These are phyloP conservation scores for Vickermania ingenoplastis DNA, from an alignment of 208 protist genomes.

Conservation along the genomic window DNA sequence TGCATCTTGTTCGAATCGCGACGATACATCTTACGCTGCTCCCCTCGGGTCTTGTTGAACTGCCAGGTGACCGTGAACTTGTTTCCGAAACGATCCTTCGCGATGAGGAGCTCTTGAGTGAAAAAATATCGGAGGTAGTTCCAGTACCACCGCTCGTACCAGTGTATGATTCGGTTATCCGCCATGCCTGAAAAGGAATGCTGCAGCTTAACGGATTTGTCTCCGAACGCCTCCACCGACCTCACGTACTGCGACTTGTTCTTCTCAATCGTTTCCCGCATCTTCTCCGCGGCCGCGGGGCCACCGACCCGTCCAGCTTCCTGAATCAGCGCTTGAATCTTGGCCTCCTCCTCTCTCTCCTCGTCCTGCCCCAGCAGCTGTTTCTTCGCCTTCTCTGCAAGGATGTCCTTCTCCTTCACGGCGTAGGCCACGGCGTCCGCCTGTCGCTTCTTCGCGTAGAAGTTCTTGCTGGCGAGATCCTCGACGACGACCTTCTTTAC, in stretches of 20 bases:
- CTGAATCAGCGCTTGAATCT: constrained; percentile 33
- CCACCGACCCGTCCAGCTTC: constrained; percentile 47
- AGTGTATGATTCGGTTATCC: constrained; percentile 79
- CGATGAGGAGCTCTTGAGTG: constrained; percentile 82
- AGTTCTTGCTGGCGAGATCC: constrained; percentile 66
- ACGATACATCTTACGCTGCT: constrained; percentile 83
- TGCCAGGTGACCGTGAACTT: constrained; percentile 86
- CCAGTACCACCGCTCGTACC: constrained; percentile 82
- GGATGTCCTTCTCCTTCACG: constrained; percentile 66
- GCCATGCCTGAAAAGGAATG: constrained; percentile 79
- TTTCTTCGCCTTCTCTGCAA: constrained; percentile 54
- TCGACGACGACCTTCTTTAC: constrained; percentile 42
- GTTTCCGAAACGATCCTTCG: constrained; percentile 86
- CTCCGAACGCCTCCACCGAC: constrained; percentile 79
- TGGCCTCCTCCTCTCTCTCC: constrained; percentile 25
- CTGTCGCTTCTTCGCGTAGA: constrained; percentile 61
- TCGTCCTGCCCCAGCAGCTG: constrained; percentile 52
- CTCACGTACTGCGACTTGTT: constrained; percentile 53
- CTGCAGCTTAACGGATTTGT: constrained; percentile 70
- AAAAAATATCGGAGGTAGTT: constrained; percentile 86
- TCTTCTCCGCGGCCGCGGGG: constrained; percentile 33
- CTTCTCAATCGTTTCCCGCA: constrained; percentile 30
- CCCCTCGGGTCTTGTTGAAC: constrained; percentile 69
- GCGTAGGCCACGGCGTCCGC: constrained; percentile 67
- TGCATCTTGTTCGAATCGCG: constrained; percentile 80